A percentile compares a stretch with the other conserved stretches of the same genome.
phyloP scores from a whole-genome alignment of 2,329 filamentous ascomycete species.

The Didymella segeticola region DNA sequence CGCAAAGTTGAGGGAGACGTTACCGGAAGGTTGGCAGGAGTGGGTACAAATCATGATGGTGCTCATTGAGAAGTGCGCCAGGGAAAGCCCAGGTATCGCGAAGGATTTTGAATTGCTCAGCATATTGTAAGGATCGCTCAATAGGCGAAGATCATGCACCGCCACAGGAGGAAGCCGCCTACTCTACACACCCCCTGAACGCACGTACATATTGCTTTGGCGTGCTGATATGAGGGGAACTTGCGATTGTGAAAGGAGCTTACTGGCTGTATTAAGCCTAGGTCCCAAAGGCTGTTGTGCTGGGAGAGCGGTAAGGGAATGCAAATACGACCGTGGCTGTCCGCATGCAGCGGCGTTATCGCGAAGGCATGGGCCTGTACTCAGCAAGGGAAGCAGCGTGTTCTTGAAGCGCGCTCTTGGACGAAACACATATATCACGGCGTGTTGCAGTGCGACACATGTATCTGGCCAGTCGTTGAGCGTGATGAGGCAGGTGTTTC shows the following conservation, averaged over 20 bases:
- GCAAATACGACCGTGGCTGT: constrained; percentile 12
- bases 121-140: constrained; percentile 29
- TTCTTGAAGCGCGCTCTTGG: background rate
- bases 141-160: constrained; percentile 10
- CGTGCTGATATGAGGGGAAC: background rate
- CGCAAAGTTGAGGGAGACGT: constrained; percentile 35
- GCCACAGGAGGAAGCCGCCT: background rate
- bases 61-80: constrained; percentile 42
- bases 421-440: background rate
- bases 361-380: background rate
- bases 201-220: background rate
- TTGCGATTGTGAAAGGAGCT: background rate
- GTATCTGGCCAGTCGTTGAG: background rate
- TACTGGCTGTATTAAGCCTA: background rate
- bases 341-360: background rate
- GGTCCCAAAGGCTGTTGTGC: background rate
- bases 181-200: background rate
- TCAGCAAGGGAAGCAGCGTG: background rate
- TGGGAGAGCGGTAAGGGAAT: background rate
- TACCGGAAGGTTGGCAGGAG: constrained; percentile 45
- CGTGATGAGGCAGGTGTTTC: constrained; percentile 11
- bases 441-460: constrained; percentile 11
- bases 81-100: constrained; percentile 44
- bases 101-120: constrained; percentile 45
- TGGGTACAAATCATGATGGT: constrained; percentile 48